A percentile compares a stretch with the other conserved stretches of the same genome.
These are phyloP conservation scores for Mortierella sp. DNA, from an alignment of 371 early-diverging fungal species.

Conservation along the genomic window DNA sequence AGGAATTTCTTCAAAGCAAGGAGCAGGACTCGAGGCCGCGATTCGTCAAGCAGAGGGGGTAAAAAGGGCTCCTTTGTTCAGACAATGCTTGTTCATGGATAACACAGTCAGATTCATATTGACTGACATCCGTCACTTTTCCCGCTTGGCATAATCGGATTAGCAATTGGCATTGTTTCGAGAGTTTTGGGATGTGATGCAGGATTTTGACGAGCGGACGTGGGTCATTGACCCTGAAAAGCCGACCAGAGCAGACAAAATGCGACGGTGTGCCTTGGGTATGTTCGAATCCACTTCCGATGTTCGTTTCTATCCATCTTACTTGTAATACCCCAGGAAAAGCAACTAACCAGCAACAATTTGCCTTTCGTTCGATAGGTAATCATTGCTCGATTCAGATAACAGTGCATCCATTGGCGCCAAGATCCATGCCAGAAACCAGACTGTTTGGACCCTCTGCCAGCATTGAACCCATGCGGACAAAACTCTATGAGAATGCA, in stretches of 20 bases:
- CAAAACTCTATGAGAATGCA: constrained; percentile 34
- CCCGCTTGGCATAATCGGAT: not conserved
- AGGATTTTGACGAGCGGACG: constrained; percentile 50
- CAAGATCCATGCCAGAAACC: constrained; percentile 40
- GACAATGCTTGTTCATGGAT: not conserved
- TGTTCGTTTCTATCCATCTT: not conserved
- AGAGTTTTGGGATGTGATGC: constrained; percentile 55
- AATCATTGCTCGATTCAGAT: constrained; percentile 58
- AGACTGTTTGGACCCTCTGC: constrained; percentile 47
- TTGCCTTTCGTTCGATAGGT: constrained; percentile 7
- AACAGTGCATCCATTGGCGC: constrained; percentile 40
- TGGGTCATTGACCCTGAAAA: constrained; percentile 60
- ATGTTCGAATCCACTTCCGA: not conserved
- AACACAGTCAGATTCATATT: no score
- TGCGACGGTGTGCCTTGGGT: constrained; percentile 54
- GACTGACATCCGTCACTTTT: not conserved
- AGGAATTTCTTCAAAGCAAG: not conserved
- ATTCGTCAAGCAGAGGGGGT: constrained; percentile 39
- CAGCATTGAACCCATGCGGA: constrained; percentile 42
- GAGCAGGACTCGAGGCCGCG: constrained; percentile 9
- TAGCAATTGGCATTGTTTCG: constrained; percentile 38
- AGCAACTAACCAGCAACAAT: not conserved
- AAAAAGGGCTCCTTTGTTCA: not conserved
- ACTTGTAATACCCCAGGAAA: not conserved
- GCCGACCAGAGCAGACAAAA: constrained; percentile 49